Conservation (phyloP, 495 filamentous ascomycete species). For the Trichoderma virens region DNA sequence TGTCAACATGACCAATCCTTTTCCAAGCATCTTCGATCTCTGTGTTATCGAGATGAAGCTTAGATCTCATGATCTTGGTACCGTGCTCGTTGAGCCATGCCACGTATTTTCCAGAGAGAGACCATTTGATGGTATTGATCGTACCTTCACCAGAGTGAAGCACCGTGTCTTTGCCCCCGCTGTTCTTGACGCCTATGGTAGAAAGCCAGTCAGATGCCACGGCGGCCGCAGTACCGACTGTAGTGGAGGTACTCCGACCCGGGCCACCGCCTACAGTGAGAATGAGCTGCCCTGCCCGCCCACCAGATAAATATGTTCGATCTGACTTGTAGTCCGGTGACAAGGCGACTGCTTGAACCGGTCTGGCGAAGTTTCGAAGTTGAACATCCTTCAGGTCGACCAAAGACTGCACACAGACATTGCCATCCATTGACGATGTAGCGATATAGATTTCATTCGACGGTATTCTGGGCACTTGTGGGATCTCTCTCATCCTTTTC, state of each 20-base stretch:
- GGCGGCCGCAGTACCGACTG: constrained; percentile 67
- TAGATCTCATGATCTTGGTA: constrained; percentile 93
- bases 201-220: constrained; percentile 88
- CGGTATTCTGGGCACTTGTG: constrained; percentile 54
- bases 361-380: constrained; percentile 86
- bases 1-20: constrained; percentile 84
- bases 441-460: constrained; percentile 88
- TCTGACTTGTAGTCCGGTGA: constrained; percentile 91
- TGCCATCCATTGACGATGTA: constrained; percentile 90
- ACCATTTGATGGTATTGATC: constrained; percentile 90
- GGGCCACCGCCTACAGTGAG: constrained; percentile 75
- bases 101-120: constrained; percentile 79
- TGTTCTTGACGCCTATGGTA: constrained; percentile 67
- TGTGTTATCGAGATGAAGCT: constrained; percentile 67
- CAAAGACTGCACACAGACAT: constrained; percentile 81
- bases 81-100: constrained; percentile 94
- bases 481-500: constrained; percentile 38
- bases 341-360: constrained; percentile 79
- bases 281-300: constrained; percentile 79
- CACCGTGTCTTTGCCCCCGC: constrained; percentile 76
- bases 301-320: constrained; percentile 79
- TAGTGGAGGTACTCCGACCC: constrained; percentile 73
- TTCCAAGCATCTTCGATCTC: constrained; percentile 87
- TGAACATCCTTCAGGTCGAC: constrained; percentile 68
- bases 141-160: constrained; percentile 88